Base-by-base conservation (phyloP, 1,284 basidiomycete species). In the Pterula multifida region DNA sequence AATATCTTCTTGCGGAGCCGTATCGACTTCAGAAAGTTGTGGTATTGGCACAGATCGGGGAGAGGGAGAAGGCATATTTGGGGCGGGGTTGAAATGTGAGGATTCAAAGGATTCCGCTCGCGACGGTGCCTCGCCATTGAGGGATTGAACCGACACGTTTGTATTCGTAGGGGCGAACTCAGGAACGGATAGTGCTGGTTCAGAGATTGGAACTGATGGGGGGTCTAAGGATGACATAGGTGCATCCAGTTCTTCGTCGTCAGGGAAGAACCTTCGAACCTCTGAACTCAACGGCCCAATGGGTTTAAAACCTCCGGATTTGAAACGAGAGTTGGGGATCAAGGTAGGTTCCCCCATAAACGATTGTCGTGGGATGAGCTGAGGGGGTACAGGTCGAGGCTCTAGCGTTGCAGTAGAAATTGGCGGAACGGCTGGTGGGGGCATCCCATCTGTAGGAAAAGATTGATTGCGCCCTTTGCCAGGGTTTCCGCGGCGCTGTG, bases 241-340 rank as follows among this genome's bases (percentile, higher is more conserved):
- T 26, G 42, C 21, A 13, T 26, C 25, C 15, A 28, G 49, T 12
- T 83, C 84, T 24, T 87, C 84, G 48, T 81, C 79, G 0, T 72
- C 75, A 44, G 85, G 84, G 59, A 87, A 87, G 61, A 87, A 86
- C 55, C 70, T 73, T 60, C 79, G 82, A 42, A 87, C 66, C 1
- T 81, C 71, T 13, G 76, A 80, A 56, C 71, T 83, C 6, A 72
- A 49, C 44, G 63, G 60, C 2, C 69, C 73, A 35, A 85, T 80
- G 1, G 84, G 81, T 57, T 75, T 82, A 64, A 85, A 85, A 12
- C 78, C 78, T 4, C 68, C 58, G 50, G 68, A 64, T 60, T 70
- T 80, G 2, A 57, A 51, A n/a, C 55, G 54, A 4, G 36, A 54
- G 32, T 47, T 50, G 55, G 36, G 49, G 36, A 23, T 47, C n/a